phyloP scores from a whole-genome alignment of 768 basidiomycete species.

The Suillus decipiens region DNA sequence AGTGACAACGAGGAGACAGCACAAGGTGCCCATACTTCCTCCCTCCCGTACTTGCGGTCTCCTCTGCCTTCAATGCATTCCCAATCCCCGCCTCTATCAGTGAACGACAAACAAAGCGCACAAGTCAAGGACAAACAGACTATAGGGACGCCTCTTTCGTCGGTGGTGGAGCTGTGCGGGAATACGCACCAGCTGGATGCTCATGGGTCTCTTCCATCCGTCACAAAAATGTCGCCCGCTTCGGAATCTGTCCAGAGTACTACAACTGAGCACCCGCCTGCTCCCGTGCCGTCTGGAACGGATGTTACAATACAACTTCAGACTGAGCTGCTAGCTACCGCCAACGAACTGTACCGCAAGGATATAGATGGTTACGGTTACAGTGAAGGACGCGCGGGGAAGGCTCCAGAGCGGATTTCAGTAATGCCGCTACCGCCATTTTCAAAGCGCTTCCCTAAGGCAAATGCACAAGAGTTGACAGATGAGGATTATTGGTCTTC shows the following conservation, averaged over 20 bases:
- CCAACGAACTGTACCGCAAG: slow-evolving; percentile 61
- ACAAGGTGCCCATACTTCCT: slow-evolving; percentile 16
- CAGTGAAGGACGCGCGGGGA: slow-evolving; percentile 25
- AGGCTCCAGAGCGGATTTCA: slow-evolving; percentile 19
- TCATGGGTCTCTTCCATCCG: slow-evolving; percentile 20
- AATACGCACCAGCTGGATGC: slow-evolving; percentile 29
- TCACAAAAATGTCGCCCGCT: slow-evolving; percentile 44
- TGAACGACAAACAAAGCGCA: slow-evolving; percentile 42
- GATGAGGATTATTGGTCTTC: slow-evolving; percentile 73
- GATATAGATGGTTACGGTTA: slow-evolving; percentile 31
- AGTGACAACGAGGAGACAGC: slow-evolving; percentile 32
- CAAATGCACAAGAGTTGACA: slow-evolving; percentile 27
- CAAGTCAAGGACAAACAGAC: slow-evolving; percentile 47
- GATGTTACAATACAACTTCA: slow-evolving; percentile 44
- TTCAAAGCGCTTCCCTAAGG: slow-evolving; percentile 25
- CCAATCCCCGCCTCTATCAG: slow-evolving; percentile 13
- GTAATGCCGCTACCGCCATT: slow-evolving; percentile 19
- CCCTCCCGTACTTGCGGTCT: slow-evolving; percentile 12
- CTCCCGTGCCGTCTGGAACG: slow-evolving; percentile 33
- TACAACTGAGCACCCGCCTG: slow-evolving; percentile 44
- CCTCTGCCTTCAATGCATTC: slow-evolving; percentile 13
- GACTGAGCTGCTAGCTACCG: slow-evolving; percentile 60
- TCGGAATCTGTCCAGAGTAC: slow-evolving; percentile 50
- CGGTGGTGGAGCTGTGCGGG: slow-evolving; percentile 22
- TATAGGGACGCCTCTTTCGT: slow-evolving; percentile 8